Conservation (phyloP, 768 basidiomycete species). For the Auriscalpium vulgare region DNA sequence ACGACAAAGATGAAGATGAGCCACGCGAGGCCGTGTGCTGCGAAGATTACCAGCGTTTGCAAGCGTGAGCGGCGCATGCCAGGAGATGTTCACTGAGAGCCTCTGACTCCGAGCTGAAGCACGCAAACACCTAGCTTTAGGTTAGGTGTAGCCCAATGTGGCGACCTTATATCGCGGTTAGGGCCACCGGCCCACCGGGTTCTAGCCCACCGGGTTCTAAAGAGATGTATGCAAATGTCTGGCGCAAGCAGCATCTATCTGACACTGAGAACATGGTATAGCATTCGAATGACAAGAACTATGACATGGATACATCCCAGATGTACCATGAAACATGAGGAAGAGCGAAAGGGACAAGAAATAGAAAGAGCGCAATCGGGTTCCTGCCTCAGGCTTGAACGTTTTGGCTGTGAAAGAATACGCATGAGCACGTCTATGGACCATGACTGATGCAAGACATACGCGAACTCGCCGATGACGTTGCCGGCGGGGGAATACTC, state of each 20-base stretch:
- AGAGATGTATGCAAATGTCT: no score
- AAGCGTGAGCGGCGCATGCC: background rate
- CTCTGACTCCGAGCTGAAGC: no score
- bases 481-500: slow-evolving; percentile 63
- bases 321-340: background rate
- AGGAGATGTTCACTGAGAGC: background rate
- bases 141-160: no score
- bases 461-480: slow-evolving; percentile 54
- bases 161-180: no score
- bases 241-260: no score
- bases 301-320: background rate
- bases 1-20: slow-evolving; percentile 31
- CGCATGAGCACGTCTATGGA: background rate
- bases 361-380: background rate
- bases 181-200: no score
- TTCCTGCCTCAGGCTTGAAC: slow-evolving; percentile 19
- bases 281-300: background rate
- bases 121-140: no score
- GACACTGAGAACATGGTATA: no score
- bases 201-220: no score
- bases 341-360: background rate
- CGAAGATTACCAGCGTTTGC: background rate
- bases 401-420: slow-evolving; percentile 20
- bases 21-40: slow-evolving; percentile 27
- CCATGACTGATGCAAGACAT: slow-evolving; percentile 22